Evolutionary conservation across 805 yeast genomes (phyloP).

Genomic region (Metschnikowia reukaufii): DNA sequence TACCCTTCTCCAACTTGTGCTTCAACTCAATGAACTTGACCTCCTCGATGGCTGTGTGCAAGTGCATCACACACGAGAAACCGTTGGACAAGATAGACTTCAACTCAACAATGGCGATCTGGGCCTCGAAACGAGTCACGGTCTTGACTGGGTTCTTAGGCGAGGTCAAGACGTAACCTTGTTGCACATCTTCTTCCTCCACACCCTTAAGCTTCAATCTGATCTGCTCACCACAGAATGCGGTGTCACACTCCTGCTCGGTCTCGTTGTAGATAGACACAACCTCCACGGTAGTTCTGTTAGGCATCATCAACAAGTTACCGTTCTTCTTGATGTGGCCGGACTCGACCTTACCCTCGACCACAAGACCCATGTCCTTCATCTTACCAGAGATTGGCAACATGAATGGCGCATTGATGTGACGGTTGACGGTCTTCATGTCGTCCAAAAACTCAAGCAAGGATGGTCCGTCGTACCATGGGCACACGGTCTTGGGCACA

Average conservation of each 20-base stretch:
- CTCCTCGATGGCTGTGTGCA: conserved; percentile 98
- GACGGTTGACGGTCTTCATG: conserved; percentile 81
- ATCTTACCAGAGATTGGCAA: conserved; percentile 91
- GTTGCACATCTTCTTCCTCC: conserved; percentile 93
- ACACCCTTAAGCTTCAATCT: conserved; percentile 90
- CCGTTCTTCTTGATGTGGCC: conserved; percentile 86
- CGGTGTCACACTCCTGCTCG: conserved; percentile 88
- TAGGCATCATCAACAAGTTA: conserved; percentile 86
- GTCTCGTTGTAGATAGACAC: conserved; percentile 89
- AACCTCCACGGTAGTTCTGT: conserved; percentile 79
- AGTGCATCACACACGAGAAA: conserved; percentile 97
- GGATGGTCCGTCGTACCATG: conserved; percentile 95
- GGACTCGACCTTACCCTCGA: conserved; percentile 97
- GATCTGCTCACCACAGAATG: conserved; percentile 96
- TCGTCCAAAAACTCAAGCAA: conserved; percentile 84
- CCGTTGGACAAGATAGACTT: conserved; percentile 94
- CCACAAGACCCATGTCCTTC: conserved; percentile 96
- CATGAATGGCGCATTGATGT: conserved; percentile 94
- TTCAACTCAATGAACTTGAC: conserved; percentile 76
- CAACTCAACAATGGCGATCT: conserved; percentile 94
- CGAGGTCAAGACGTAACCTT: conserved; percentile 90
- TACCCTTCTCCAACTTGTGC: conserved; percentile 94
- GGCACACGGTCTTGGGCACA: conserved; percentile 66
- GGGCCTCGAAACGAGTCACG: conserved; percentile 89
- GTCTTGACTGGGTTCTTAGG: conserved; percentile 86